Evolutionary conservation across 345 rosid species (phyloP), one percentile per base, ranked within the genome.

Genomic region (Litchi chinensis): DNA sequence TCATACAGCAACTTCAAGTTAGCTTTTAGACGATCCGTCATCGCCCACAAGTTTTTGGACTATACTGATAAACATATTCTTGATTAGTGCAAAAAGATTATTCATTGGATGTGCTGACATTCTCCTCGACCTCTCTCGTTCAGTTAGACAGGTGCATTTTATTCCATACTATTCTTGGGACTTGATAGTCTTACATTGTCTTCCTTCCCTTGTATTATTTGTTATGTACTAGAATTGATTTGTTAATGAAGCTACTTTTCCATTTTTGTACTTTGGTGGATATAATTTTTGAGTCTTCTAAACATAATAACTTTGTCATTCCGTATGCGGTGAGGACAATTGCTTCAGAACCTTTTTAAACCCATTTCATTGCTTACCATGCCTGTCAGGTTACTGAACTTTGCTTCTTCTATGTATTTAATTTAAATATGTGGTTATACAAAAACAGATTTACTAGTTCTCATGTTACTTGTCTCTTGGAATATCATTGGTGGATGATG

Each of bases 21-120:
- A 64, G 32, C 72, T 73, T 76, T 78, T 59, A 54, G 65, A 72
- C 48, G 65, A 74, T 73, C 80, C 69, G 57, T 74, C 66, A 15
- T 78, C 15, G 71, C 82, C 80, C 78, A 81, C 80, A 68, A 57
- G 22, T 65, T 68, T 74, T 80, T 83, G 78, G 85, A 79, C 59
- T 44, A 54, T 50, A 54, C 74, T 10, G 11, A 13, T 56, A 63
- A 60, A 60, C 84, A 72, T 84, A 79, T 79, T 68, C 75, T 73
- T 68, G 81, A 60, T 65, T 50, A 70, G 65, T 54, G 56, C 67
- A 77, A 76, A 32, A 73, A 16, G 28, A 57, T 62, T 67, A 67
- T 44, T 64, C 60, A 40, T 79, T 10, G 83, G 62, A 75, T 69
- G 79, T 54, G 77, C 72, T 40, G 74, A 64, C 57, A 72, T 84